These are phyloP conservation scores for Colletotrichum musicola DNA, from an alignment of 2,329 filamentous ascomycete species.

Conservation along the genomic window DNA sequence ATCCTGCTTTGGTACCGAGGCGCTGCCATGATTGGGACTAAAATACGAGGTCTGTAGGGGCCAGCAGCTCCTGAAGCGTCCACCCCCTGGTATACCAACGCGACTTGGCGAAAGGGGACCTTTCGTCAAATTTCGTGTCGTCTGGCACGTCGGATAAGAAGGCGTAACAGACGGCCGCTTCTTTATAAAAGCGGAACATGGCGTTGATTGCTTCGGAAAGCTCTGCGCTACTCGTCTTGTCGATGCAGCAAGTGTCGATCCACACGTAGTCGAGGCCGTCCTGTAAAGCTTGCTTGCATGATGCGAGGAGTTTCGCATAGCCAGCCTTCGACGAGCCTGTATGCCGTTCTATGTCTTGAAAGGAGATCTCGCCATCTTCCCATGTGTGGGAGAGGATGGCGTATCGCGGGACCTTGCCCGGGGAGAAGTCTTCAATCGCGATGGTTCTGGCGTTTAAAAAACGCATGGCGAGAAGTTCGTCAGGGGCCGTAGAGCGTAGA, in stretches of 20 bases:
- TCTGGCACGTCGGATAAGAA: conserved; percentile 30
- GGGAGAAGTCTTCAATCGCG: conserved; percentile 41
- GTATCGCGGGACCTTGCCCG: conserved; percentile 42
- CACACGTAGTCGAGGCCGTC: conserved; percentile 20
- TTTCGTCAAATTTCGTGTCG: neutral
- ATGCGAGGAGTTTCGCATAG: conserved; percentile 43
- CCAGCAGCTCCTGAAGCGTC: conserved; percentile 46
- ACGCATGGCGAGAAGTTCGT: conserved; percentile 40
- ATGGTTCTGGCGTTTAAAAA: conserved; percentile 43
- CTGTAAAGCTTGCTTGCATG: conserved; percentile 36
- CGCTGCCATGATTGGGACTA: conserved; percentile 8
- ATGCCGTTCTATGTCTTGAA: conserved; percentile 42
- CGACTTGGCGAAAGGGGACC: conserved; percentile 32
- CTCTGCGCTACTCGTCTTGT: conserved; percentile 32
- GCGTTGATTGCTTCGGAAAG: conserved; percentile 35
- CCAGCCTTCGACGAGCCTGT: conserved; percentile 12
- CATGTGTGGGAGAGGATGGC: conserved; percentile 54
- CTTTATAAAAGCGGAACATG: conserved; percentile 33
- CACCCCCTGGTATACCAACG: conserved; percentile 43
- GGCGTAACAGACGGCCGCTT: conserved; percentile 28
- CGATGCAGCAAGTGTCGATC: conserved; percentile 41
- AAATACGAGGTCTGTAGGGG: conserved; percentile 41
- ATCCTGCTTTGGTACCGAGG: neutral
- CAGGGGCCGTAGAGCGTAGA: too few species aligned
- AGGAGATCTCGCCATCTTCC: conserved; percentile 47